phyloP scores from a whole-genome alignment of 768 basidiomycete species.

The Chalciporus pseudorubinellus region DNA sequence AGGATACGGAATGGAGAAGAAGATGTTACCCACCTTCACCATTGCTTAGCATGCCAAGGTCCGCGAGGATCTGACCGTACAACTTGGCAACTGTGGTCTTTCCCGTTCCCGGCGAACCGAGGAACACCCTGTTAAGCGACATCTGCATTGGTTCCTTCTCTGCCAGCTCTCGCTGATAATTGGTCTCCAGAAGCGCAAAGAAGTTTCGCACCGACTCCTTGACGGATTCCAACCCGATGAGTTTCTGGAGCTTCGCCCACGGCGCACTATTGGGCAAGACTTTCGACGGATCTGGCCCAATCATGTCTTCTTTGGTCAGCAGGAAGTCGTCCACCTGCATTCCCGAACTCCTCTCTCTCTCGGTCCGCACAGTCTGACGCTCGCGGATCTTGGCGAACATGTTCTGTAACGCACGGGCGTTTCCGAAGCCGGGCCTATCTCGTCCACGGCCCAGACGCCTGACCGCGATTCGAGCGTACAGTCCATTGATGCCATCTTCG shows the following conservation, averaged over 20 bases:
- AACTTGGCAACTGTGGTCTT: constrained; percentile 71
- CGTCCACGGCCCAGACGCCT: constrained; percentile 62
- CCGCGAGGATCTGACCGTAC: constrained; percentile 62
- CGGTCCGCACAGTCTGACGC: constrained; percentile 53
- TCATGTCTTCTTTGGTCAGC: constrained; percentile 53
- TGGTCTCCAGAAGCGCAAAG: constrained; percentile 46
- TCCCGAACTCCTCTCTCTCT: constrained; percentile 41
- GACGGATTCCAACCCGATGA: constrained; percentile 57
- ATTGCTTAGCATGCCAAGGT: constrained; percentile 64
- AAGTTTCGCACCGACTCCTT: constrained; percentile 55
- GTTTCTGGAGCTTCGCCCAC: constrained; percentile 50
- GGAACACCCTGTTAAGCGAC: constrained; percentile 63
- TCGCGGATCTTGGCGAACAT: constrained; percentile 46
- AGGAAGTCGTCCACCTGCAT: constrained; percentile 48
- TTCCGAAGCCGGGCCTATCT: constrained; percentile 61
- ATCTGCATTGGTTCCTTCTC: constrained; percentile 52
- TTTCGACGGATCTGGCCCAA: constrained; percentile 60
- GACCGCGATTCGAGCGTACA: constrained; percentile 56
- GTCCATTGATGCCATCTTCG: constrained; percentile 52
- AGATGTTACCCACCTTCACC: constrained; percentile 54
- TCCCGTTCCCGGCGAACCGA: constrained; percentile 69
- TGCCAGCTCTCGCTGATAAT: constrained; percentile 58
- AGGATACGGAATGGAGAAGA: not conserved
- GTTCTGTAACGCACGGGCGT: constrained; percentile 61
- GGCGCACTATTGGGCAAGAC: constrained; percentile 45